Evolutionary conservation across 73 alveolate species (phyloP).

Genomic region (Tetrahymena malaccensis): DNA sequence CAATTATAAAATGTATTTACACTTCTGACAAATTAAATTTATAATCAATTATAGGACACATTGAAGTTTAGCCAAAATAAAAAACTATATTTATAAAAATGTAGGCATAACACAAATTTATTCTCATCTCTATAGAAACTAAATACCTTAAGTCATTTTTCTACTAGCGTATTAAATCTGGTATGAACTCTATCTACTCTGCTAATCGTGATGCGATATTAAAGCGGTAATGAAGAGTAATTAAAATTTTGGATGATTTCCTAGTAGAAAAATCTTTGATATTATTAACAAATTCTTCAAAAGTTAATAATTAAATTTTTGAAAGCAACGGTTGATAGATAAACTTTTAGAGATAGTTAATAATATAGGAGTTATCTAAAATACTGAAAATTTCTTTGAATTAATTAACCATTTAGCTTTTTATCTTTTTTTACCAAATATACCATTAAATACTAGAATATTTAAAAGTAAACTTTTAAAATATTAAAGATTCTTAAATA

Average conservation of each 20-base stretch:
- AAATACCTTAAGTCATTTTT: not conserved
- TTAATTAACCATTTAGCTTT: not conserved
- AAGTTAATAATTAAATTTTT: not conserved
- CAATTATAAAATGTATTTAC: not conserved
- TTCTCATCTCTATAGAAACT: too few relatives aligned
- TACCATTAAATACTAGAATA: too few relatives aligned
- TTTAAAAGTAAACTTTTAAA: too few relatives aligned
- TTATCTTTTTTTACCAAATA: too few relatives aligned
- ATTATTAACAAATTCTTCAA: not conserved
- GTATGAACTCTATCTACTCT: not conserved
- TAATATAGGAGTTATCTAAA: not conserved
- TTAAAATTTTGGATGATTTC: not conserved
- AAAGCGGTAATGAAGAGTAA: not conserved
- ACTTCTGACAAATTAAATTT: not conserved
- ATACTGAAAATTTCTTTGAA: not conserved
- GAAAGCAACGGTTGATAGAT: not conserved
- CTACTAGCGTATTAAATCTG: not conserved
- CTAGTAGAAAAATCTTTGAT: not conserved
- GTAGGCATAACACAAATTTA: not conserved
- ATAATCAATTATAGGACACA: not conserved
- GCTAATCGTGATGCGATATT: not conserved
- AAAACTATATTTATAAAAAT: not conserved
- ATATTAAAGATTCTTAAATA: too few relatives aligned
- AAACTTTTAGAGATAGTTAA: not conserved
- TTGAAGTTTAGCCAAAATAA: not conserved